Evolutionary conservation across 2,329 filamentous ascomycete species (phyloP), one percentile per base, ranked within the genome.

Genomic region (Nemania bipapillata): DNA sequence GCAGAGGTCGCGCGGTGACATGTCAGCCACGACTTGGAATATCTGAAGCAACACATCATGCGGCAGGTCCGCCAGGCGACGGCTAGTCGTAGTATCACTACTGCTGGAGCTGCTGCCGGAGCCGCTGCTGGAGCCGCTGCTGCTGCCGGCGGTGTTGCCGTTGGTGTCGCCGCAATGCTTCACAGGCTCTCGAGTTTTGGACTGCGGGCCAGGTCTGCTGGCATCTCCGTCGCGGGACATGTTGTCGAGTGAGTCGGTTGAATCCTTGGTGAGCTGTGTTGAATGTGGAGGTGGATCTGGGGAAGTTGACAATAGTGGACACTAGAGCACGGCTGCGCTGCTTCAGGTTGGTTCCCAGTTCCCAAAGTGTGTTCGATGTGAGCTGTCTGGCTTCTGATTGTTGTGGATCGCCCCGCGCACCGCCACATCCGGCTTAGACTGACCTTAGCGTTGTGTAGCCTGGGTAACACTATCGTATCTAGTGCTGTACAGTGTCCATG

Each of bases 41-140:
- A 85, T 81, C 47, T 77, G 77, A 12, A 80, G 75, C 11, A 85
- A 75, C 52, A 85, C 70, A 65, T 77, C 77, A 60, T 83, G 80
- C 0, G 83, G 81, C 20, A 84, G 74, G 57, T 61, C 58, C n/a
- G 73, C 72, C 4, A 79, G 68, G 20, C 70, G 67, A 49, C 72
- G 26, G 32, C 45, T 15, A 12, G 7, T 53, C 56, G 22, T 24
- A 32, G 4, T 47, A 49, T 20, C 60, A n/a, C 20, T 30, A 17
- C 12, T 40, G 17, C 22, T 40, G 35, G 1, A 37, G 37, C 22
- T 53, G 66, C 45, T 66, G 24, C 4, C 12, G 49, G 40, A 20
- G 28, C 7, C 22, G 59, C 32, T 24, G 17, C 24, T 59, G 32
- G 4, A 8, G 52, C 24, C 52, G 40, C 17, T 15, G 50, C 37